Evolutionary conservation across 1,284 basidiomycete genomes (phyloP).

Genomic region (Sphaerobolus stellatus): DNA sequence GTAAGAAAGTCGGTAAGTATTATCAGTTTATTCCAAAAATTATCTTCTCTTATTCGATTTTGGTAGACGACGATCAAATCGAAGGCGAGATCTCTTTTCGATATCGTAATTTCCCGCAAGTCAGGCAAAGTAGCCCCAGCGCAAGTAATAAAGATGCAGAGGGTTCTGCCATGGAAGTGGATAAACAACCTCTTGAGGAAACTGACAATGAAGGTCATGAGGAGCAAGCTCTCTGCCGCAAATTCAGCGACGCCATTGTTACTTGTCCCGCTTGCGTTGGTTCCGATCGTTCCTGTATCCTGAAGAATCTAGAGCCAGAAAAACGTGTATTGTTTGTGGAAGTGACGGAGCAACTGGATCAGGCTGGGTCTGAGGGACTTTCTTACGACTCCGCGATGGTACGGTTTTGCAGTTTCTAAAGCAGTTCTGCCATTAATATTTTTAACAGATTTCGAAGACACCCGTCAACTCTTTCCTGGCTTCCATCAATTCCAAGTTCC

Average conservation of each 20-base stretch:
- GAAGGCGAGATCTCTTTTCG: conserved; percentile 56
- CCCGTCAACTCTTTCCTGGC: too few relatives aligned
- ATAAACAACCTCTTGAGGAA: too few relatives aligned
- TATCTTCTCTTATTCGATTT: not conserved
- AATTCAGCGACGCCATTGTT: conserved; percentile 43
- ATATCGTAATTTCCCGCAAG: not conserved
- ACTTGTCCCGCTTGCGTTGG: conserved; percentile 62
- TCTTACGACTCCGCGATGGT: too few relatives aligned
- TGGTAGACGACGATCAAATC: conserved; percentile 73
- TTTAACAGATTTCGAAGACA: too few relatives aligned
- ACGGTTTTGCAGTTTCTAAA: too few relatives aligned
- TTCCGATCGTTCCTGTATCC: conserved; percentile 39
- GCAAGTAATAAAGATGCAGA: not conserved
- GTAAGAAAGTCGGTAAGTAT: conserved; percentile 73
- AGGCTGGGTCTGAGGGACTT: conserved; percentile 47
- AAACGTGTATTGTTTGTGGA: conserved; percentile 37
- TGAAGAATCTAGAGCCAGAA: conserved; percentile 33
- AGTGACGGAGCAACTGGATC: conserved; percentile 43
- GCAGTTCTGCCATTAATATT: too few relatives aligned
- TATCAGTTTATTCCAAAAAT: not conserved
- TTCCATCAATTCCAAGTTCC: too few relatives aligned
- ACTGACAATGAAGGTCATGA: too few relatives aligned
- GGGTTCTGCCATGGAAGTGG: not conserved
- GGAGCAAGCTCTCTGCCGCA: conserved; percentile 53
- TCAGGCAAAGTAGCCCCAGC: too few relatives aligned